Evolutionary conservation across 108 stramenopile species (phyloP), one percentile per base, ranked within the genome.

Genomic region (Skeletonema menzelii): DNA sequence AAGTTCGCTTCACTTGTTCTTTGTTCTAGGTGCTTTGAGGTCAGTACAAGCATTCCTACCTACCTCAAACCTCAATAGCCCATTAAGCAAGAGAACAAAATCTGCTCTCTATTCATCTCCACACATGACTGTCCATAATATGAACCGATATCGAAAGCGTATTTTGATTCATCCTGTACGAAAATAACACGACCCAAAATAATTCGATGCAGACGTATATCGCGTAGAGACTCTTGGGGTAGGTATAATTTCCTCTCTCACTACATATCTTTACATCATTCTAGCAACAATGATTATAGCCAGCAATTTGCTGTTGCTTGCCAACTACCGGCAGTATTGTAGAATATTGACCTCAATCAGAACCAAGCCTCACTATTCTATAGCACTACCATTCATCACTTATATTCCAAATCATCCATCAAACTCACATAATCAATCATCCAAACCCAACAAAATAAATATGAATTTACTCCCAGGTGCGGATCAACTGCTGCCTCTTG

Each of bases 401-500:
- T 57, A 57, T 57, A 57, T 26, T 28, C 26, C 67, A 67, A 55
- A 47, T 34, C 42, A 42, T 31, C 60, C 17, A 42, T 42, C 17
- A 35, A 27, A 35, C 42, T n/a, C n/a, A n/a, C n/a, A n/a, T n/a
- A n/a, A 31, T 61, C 60, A 27, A 37, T 71, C 12, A 60, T 44
- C 31, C 53, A 14, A 24, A 40, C 26, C 47, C 32, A 31, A 20
- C 27, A 27, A 69, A 64, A 37, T 44, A 53, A 53, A 53, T 5
- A 22, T 53, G 0, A 8, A 22, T 63, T 63, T 75, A 75, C 13
- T 80, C 72, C 88, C 88, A 89, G 55, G 64, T 82, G 28, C 88
- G 87, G 58, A 90, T 69, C 58, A 79, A 65, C 31, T 83, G 76
- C 67, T 84, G 81, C 60, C 89, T 85, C 44, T 83, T 73, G 14